These are phyloP conservation scores for Mycena sp. DNA, from an alignment of 1,284 basidiomycete genomes.

Conservation along the genomic window DNA sequence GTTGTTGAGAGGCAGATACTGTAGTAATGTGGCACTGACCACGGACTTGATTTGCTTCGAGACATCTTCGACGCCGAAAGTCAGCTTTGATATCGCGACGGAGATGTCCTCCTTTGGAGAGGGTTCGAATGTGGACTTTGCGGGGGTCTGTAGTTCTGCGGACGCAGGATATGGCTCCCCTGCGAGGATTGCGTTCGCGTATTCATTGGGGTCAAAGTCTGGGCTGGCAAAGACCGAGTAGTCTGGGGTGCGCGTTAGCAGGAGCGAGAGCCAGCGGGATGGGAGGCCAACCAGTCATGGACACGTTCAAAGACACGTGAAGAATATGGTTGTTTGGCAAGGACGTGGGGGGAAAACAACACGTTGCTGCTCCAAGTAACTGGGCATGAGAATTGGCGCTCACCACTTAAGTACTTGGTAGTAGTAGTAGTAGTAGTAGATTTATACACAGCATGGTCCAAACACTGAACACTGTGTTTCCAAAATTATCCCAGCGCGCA, in stretches of 20 bases:
- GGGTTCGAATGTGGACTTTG: slow-evolving; percentile 56
- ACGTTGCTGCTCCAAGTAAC: no score
- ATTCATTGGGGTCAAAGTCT: slow-evolving; percentile 87
- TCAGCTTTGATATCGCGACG: slow-evolving; percentile 85
- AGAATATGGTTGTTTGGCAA: no score
- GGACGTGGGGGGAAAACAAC: no score
- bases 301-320: no score
- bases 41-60: slow-evolving; percentile 86
- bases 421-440: no score
- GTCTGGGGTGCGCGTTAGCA: slow-evolving; percentile 48
- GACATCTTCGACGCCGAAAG: slow-evolving; percentile 87
- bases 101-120: slow-evolving; percentile 85
- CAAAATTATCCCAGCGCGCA: no score
- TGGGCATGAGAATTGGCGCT: no score
- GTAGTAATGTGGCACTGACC: slow-evolving; percentile 55
- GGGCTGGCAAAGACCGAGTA: slow-evolving; percentile 74
- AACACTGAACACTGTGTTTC: no score
- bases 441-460: no score
- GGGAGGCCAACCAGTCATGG: slow-evolving; percentile 13
- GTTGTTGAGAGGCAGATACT: slow-evolving; percentile 13
- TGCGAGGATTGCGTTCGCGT: slow-evolving; percentile 88
- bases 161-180: slow-evolving; percentile 75
- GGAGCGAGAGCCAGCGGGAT: not conserved
- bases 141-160: slow-evolving; percentile 36
- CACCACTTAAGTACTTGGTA: no score